Percentiles rank a stretch among this genome's conserved stretches.
Evolutionary conservation across 2,329 filamentous ascomycete genomes (phyloP).

Genomic region (Sporothrix sp.): DNA sequence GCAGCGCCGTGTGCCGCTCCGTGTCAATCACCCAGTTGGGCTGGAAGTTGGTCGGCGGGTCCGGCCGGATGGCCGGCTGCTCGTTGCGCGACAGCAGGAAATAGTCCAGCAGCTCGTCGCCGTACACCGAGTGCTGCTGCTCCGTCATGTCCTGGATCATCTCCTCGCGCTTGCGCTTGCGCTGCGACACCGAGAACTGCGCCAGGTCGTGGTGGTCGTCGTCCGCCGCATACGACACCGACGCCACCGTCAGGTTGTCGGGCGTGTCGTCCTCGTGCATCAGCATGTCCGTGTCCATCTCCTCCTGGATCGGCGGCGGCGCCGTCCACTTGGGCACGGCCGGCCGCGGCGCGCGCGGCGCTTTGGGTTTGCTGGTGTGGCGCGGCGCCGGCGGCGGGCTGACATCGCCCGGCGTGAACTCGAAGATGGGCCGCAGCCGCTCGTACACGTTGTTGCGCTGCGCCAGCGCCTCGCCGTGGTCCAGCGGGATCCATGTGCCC

Average conservation of each 20-base stretch:
- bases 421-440: slow-evolving; percentile 77
- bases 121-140: slow-evolving; percentile 81
- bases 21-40: slow-evolving; percentile 90
- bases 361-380: slow-evolving; percentile 80
- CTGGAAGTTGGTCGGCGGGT: slow-evolving; percentile 77
- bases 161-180: slow-evolving; percentile 70
- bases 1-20: slow-evolving; percentile 82
- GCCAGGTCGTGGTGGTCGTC: slow-evolving; percentile 67
- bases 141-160: slow-evolving; percentile 55
- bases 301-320: slow-evolving; percentile 41
- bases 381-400: slow-evolving; percentile 91
- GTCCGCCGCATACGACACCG: slow-evolving; percentile 72
- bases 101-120: slow-evolving; percentile 89
- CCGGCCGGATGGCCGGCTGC: slow-evolving; percentile 59
- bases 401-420: slow-evolving; percentile 72
- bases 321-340: slow-evolving; percentile 51
- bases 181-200: slow-evolving; percentile 45
- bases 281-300: slow-evolving; percentile 53
- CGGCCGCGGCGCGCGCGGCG: slow-evolving; percentile 50
- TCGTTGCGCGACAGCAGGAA: slow-evolving; percentile 82
- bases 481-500: slow-evolving; percentile 92
- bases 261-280: slow-evolving; percentile 71
- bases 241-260: slow-evolving; percentile 73
- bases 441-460: slow-evolving; percentile 80
- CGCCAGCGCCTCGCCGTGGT: slow-evolving; percentile 70